A percentile compares a stretch with the other conserved stretches of the same genome.
phyloP scores from a whole-genome alignment of 2,329 filamentous ascomycete genomes.

The Monilinia fructicola region DNA sequence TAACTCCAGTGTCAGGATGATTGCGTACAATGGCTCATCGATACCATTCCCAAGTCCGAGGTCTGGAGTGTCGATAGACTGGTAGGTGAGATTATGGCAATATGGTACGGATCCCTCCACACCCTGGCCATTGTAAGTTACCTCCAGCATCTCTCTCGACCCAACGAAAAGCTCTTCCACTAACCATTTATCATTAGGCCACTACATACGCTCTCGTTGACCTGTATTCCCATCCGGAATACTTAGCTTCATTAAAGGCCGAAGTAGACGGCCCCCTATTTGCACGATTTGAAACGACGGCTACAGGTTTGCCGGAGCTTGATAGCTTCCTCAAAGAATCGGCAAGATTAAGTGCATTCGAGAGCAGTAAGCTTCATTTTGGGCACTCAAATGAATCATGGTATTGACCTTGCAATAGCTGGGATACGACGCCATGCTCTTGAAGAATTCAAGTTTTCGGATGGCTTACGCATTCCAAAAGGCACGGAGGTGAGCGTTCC shows the following conservation, averaged over 20 bases:
- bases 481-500: neutral
- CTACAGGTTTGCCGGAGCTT: constrained; percentile 4
- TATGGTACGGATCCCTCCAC: constrained; percentile 2
- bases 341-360: neutral
- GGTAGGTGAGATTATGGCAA: constrained; percentile 3
- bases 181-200: neutral
- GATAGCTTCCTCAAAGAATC: constrained; percentile 3
- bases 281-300: neutral
- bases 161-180: neutral
- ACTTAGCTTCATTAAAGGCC: neutral
- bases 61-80: neutral
- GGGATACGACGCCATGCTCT: neutral
- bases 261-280: neutral
- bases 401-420: neutral
- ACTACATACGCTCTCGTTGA: neutral
- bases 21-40: constrained; percentile 4
- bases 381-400: neutral
- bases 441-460: neutral
- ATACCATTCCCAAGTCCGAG: neutral
- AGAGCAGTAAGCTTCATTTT: neutral
- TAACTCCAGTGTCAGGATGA: neutral
- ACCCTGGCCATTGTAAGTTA: neutral
- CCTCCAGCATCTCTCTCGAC: neutral
- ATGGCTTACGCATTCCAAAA: neutral
- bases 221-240: neutral